Evolutionary conservation across 768 basidiomycete species (phyloP).

Genomic region (Russula sp.): DNA sequence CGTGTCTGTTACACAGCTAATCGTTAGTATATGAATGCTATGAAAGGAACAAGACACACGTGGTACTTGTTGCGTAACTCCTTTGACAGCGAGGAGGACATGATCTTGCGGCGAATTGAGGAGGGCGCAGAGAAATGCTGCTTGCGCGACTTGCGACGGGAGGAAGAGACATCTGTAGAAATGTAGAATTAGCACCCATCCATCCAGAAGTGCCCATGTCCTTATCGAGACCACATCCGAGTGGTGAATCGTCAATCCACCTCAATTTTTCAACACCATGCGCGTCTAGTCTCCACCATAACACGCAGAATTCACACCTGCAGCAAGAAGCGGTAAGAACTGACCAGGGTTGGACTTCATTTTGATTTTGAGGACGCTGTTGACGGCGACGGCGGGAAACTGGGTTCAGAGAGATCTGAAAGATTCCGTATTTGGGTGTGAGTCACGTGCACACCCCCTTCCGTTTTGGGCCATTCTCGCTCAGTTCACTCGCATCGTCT

Average conservation of each 20-base stretch:
- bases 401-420: constrained; percentile 11
- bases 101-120: constrained; percentile 91
- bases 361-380: constrained; percentile 51
- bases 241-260: constrained; percentile 47
- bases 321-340: constrained; percentile 32
- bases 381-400: constrained; percentile 38
- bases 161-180: constrained; percentile 72
- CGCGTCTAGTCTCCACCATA: constrained; percentile 23
- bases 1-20: constrained; percentile 49
- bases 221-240: constrained; percentile 6
- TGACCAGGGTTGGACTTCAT: constrained; percentile 82
- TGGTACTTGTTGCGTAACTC: constrained; percentile 89
- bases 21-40: constrained; percentile 1
- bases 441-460: constrained; percentile 10
- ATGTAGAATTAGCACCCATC: constrained; percentile 26
- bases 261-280: constrained; percentile 27
- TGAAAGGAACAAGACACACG: constrained; percentile 34
- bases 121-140: constrained; percentile 96
- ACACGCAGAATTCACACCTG: constrained; percentile 19
- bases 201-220: constrained; percentile 23
- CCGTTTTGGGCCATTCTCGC: neutral
- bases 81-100: constrained; percentile 94
- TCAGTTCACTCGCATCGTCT: constrained; percentile 27
- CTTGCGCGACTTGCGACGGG: constrained; percentile 97
- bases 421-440: constrained; percentile 15